Percentiles rank a stretch among this genome's conserved stretches.
Conservation (phyloP, 208 protist genomes). For the Porcisia hertigi region DNA sequence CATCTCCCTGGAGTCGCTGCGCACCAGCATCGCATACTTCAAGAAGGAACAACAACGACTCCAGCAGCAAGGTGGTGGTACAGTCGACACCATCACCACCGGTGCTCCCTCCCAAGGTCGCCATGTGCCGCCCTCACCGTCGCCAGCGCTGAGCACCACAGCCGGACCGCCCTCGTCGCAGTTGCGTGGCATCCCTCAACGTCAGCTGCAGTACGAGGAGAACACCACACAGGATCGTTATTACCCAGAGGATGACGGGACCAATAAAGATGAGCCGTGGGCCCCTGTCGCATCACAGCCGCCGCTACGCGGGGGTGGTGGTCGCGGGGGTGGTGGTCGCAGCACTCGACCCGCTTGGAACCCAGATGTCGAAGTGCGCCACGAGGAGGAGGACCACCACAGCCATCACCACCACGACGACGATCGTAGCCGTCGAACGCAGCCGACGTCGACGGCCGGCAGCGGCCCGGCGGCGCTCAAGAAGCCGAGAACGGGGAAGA, state of each 20-base stretch:
- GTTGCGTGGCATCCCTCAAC: background rate
- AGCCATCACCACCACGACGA: slow-evolving; percentile 3
- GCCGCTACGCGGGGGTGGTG: slow-evolving; percentile 13
- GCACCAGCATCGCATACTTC: slow-evolving; percentile 78
- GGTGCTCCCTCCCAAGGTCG: background rate
- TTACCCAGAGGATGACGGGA: slow-evolving; percentile 13
- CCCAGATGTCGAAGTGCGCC: slow-evolving; percentile 44
- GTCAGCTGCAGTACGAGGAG: background rate
- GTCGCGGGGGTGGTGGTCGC: slow-evolving; percentile 6
- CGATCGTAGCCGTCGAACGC: background rate
- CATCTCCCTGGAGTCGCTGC: slow-evolving; percentile 69
- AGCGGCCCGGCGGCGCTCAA: slow-evolving; percentile 22
- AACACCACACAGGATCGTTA: background rate
- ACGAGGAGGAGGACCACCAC: slow-evolving; percentile 8
- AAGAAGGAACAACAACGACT: slow-evolving; percentile 60
- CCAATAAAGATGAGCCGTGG: background rate
- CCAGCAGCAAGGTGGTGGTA: slow-evolving; percentile 23
- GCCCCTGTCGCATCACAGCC: background rate
- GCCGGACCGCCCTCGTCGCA: background rate
- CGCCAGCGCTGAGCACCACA: background rate
- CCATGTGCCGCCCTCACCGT: slow-evolving; percentile 8
- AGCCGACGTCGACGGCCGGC: background rate
- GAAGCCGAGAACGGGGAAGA: slow-evolving; percentile 24
- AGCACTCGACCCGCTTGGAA: slow-evolving; percentile 59
- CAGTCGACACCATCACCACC: too few species aligned